Evolutionary conservation across 2,329 filamentous ascomycete species (phyloP).

Genomic region (Fusarium avenaceum): DNA sequence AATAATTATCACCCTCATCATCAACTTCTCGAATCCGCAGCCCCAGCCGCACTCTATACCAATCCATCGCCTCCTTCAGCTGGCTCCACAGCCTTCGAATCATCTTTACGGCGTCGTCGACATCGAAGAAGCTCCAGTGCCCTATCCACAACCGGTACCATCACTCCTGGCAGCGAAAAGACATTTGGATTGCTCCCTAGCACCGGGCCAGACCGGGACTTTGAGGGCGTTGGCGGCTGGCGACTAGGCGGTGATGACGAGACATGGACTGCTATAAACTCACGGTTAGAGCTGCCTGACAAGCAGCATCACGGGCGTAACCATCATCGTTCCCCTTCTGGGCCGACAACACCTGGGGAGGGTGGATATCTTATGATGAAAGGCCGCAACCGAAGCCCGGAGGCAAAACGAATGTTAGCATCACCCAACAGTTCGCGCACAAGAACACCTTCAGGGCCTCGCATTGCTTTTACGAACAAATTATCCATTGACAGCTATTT

Average conservation of each 20-base stretch:
- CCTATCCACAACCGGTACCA: slow-evolving; percentile 51
- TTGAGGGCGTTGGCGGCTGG: slow-evolving; percentile 72
- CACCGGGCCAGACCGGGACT: slow-evolving; percentile 67
- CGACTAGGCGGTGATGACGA: slow-evolving; percentile 61
- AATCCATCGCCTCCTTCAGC: slow-evolving; percentile 28
- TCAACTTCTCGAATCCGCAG: slow-evolving; percentile 25
- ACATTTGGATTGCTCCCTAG: slow-evolving; percentile 61
- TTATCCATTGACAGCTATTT: slow-evolving; percentile 60
- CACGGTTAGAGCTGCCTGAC: slow-evolving; percentile 64
- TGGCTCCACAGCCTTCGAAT: slow-evolving; percentile 39
- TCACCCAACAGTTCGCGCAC: slow-evolving; percentile 64
- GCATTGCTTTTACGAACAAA: slow-evolving; percentile 50
- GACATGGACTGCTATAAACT: slow-evolving; percentile 67
- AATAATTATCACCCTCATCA: slow-evolving; percentile 34
- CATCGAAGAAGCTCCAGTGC: slow-evolving; percentile 55
- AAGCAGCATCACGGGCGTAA: slow-evolving; percentile 55
- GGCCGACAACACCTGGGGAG: slow-evolving; percentile 57
- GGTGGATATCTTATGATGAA: slow-evolving; percentile 62
- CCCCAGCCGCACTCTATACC: slow-evolving; percentile 17
- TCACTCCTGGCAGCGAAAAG: slow-evolving; percentile 54
- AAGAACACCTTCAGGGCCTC: slow-evolving; percentile 62
- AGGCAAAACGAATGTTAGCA: slow-evolving; percentile 44
- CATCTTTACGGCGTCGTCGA: slow-evolving; percentile 45
- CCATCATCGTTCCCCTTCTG: slow-evolving; percentile 60
- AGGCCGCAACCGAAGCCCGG: slow-evolving; percentile 54